A percentile compares a stretch with the other conserved stretches of the same genome.
Evolutionary conservation across 2,329 filamentous ascomycete genomes (phyloP).

Genomic region (Blumeriella jaapii): DNA sequence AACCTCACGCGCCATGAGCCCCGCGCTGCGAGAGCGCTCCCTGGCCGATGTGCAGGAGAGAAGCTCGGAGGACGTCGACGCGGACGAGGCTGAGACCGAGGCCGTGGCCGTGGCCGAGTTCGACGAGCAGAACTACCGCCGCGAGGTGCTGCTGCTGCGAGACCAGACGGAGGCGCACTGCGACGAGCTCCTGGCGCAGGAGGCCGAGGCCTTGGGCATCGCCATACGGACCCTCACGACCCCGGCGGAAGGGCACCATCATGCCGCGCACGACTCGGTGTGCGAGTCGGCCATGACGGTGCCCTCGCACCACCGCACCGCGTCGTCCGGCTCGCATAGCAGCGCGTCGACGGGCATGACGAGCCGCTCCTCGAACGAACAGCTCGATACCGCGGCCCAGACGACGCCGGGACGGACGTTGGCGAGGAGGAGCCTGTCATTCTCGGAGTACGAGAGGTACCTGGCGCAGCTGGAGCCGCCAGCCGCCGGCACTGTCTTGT

Average conservation of each 20-base stretch:
- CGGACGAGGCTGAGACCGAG: no score
- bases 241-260: conserved; percentile 8
- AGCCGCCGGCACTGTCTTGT: conserved; percentile 8
- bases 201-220: conserved; percentile 25
- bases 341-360: conserved; percentile 23
- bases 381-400: conserved; percentile 5
- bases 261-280: conserved; percentile 12
- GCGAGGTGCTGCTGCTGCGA: conserved; percentile 24
- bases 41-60: conserved; percentile 18
- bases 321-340: conserved; percentile 20
- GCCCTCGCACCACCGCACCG: conserved; percentile 19
- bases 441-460: conserved; percentile 25
- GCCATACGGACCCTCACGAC: conserved; percentile 14
- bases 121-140: conserved; percentile 21
- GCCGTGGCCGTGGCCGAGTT: conserved; percentile 16
- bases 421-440: conserved; percentile 20
- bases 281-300: conserved; percentile 19
- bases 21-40: conserved; percentile 16
- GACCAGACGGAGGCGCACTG: conserved; percentile 19
- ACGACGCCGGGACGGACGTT: conserved; percentile 12
- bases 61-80: no score
- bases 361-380: conserved; percentile 20
- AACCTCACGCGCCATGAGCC: conserved; percentile 13
- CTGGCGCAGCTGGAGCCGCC: conserved; percentile 16
- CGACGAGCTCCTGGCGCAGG: conserved; percentile 18